These are phyloP conservation scores for Petasospora rhodanensis DNA, from an alignment of 1,139 yeast genomes.

Conservation along the genomic window DNA sequence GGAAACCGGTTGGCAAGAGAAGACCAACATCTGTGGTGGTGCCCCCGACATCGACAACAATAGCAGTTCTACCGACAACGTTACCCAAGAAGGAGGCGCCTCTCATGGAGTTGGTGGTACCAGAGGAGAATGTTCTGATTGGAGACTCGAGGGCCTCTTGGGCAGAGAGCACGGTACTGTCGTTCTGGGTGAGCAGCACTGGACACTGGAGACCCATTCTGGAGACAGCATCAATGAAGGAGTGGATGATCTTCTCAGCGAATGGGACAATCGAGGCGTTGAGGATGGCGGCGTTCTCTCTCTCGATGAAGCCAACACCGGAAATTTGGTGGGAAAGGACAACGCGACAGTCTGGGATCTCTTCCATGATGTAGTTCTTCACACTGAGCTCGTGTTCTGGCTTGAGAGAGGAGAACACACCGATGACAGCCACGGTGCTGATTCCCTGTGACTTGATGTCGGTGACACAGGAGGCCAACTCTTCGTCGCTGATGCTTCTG, in stretches of 20 bases:
- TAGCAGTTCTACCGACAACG: constrained; percentile 27
- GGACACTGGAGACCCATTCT: constrained; percentile 34
- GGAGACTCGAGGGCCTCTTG: constrained; percentile 34
- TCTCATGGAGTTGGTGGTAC: constrained; percentile 43
- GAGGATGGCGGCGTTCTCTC: constrained; percentile 40
- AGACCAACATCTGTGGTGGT: constrained; percentile 42
- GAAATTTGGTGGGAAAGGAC: constrained; percentile 37
- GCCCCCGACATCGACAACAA: constrained; percentile 42
- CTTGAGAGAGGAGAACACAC: constrained; percentile 34
- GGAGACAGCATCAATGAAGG: constrained; percentile 32
- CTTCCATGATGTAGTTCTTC: no score
- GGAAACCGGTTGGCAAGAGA: constrained; percentile 36
- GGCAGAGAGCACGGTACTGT: constrained; percentile 35
- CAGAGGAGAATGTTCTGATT: constrained; percentile 40
- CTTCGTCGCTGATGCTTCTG: constrained; percentile 30
- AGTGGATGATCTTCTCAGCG: constrained; percentile 34
- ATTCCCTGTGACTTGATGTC: constrained; percentile 29
- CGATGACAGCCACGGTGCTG: constrained; percentile 33
- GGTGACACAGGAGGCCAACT: constrained; percentile 26
- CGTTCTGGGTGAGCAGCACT: constrained; percentile 38
- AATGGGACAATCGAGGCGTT: constrained; percentile 38
- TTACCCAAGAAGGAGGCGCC: constrained; percentile 39
- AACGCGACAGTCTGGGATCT: constrained; percentile 32
- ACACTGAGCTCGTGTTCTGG: constrained; percentile 32
- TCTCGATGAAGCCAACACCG: constrained; percentile 36